Evolutionary conservation across 495 filamentous ascomycete genomes (phyloP).

Genomic region (Tuber brumale): DNA sequence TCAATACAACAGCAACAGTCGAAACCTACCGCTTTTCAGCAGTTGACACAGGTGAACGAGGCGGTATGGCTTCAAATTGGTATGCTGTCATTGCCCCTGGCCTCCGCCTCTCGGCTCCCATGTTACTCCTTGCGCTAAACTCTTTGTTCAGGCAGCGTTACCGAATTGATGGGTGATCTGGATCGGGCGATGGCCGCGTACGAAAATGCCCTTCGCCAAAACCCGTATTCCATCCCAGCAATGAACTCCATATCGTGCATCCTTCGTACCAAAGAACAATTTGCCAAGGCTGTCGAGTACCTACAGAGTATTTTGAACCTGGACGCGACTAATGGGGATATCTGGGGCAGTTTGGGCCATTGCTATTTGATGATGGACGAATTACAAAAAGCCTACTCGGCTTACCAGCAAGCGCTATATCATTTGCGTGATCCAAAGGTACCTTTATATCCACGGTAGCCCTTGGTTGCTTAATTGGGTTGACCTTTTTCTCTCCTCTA

Average conservation of each 20-base stretch:
- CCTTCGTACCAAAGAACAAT: slow-evolving; percentile 83
- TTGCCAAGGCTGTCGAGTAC: slow-evolving; percentile 88
- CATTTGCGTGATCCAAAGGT: slow-evolving; percentile 94
- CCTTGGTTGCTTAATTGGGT: slow-evolving; percentile 11
- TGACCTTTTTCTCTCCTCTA: slow-evolving; percentile 44
- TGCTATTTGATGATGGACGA: slow-evolving; percentile 99
- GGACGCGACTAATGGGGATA: slow-evolving; percentile 82
- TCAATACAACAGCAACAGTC: slow-evolving; percentile 53
- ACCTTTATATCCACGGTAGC: slow-evolving; percentile 31
- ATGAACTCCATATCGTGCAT: slow-evolving; percentile 94
- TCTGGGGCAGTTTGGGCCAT: slow-evolving; percentile 91
- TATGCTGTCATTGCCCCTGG: slow-evolving; percentile 45
- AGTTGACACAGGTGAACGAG: slow-evolving; percentile 66
- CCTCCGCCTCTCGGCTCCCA: slow-evolving; percentile 17
- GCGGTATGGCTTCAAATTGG: slow-evolving; percentile 90
- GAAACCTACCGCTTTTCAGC: slow-evolving; percentile 55
- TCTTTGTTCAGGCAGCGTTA: slow-evolving; percentile 58
- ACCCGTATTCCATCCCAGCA: slow-evolving; percentile 80
- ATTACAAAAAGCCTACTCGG: slow-evolving; percentile 92
- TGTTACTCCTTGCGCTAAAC: slow-evolving; percentile 2
- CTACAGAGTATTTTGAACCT: slow-evolving; percentile 85
- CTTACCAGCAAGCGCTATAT: slow-evolving; percentile 91
- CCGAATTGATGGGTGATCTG: slow-evolving; percentile 80
- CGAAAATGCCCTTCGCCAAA: slow-evolving; percentile 78
- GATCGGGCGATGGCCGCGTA: slow-evolving; percentile 85